Percentiles rank a stretch among this genome's conserved stretches.
Conservation (phyloP, 1,284 basidiomycete species). For the Malassezia nana region DNA sequence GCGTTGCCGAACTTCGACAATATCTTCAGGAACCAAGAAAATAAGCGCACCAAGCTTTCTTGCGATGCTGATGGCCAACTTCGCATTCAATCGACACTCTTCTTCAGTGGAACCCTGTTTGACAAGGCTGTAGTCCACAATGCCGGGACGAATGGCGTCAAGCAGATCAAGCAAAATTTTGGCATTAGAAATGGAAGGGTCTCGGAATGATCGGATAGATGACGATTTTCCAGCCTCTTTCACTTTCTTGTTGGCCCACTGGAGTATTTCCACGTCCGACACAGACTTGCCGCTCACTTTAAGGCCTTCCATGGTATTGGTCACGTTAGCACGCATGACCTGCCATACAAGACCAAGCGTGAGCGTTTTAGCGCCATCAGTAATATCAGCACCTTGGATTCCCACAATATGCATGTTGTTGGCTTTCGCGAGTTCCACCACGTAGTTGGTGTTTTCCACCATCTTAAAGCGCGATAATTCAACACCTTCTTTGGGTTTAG, state of each 20-base stretch:
- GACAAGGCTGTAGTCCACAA: slow-evolving; percentile 82
- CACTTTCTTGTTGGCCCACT: slow-evolving; percentile 87
- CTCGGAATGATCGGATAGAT: slow-evolving; percentile 82
- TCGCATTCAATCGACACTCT: slow-evolving; percentile 77
- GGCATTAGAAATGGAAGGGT: slow-evolving; percentile 76
- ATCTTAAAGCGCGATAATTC: slow-evolving; percentile 88
- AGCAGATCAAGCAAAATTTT: slow-evolving; percentile 89
- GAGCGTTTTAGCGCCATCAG: slow-evolving; percentile 79
- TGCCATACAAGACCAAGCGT: slow-evolving; percentile 97
- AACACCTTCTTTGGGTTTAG: slow-evolving; percentile 73
- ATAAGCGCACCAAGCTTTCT: slow-evolving; percentile 94
- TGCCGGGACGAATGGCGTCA: slow-evolving; percentile 80
- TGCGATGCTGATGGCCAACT: slow-evolving; percentile 86
- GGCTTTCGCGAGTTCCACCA: slow-evolving; percentile 79
- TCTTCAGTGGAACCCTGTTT: slow-evolving; percentile 66
- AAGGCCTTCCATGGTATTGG: slow-evolving; percentile 73
- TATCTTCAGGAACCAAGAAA: slow-evolving; percentile 86
- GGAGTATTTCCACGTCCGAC: slow-evolving; percentile 83
- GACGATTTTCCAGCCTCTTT: slow-evolving; percentile 61
- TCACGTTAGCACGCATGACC: slow-evolving; percentile 86
- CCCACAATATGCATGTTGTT: slow-evolving; percentile 92
- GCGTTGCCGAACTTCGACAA: slow-evolving; percentile 47
- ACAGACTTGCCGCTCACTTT: slow-evolving; percentile 66
- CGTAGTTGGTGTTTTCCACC: slow-evolving; percentile 97
- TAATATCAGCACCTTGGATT: slow-evolving; percentile 93